Percentiles rank a stretch among this genome's conserved stretches.
Evolutionary conservation across 1,284 basidiomycete genomes (phyloP).

Genomic region (Cutaneotrichosporon spelunceum): DNA sequence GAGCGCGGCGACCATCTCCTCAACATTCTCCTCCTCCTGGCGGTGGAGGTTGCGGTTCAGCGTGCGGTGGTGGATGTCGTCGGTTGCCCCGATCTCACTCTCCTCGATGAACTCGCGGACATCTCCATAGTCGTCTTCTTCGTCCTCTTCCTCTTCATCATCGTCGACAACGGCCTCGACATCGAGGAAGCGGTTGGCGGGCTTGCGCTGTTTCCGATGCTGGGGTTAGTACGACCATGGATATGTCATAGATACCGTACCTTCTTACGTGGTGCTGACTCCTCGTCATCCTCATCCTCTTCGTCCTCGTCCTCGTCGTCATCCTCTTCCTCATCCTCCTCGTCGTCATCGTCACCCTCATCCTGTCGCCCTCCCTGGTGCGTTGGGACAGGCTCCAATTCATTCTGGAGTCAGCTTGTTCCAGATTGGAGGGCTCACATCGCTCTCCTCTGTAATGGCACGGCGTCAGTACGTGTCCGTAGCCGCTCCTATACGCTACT

Average conservation of each 20-base stretch:
- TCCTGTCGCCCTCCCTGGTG: constrained; percentile 32
- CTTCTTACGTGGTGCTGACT: constrained; percentile 10
- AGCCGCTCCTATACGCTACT: constrained; percentile 8
- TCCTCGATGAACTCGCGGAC: constrained; percentile 72
- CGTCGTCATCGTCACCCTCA: constrained; percentile 55
- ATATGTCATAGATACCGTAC: constrained; percentile 9
- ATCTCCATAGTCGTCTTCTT: constrained; percentile 69
- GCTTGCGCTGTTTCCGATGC: constrained; percentile 48
- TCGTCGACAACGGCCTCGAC: constrained; percentile 90
- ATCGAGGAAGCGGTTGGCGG: constrained; percentile 83
- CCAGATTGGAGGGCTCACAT: constrained; percentile 21
- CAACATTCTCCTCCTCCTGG: constrained; percentile 76
- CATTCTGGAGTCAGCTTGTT: constrained; percentile 15
- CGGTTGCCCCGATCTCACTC: constrained; percentile 63
- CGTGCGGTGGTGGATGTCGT: constrained; percentile 62
- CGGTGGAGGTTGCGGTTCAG: constrained; percentile 73
- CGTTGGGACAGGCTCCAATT: constrained; percentile 28
- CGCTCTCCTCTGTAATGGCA: constrained; percentile 23
- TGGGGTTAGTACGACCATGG: constrained; percentile 8
- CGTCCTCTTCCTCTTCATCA: constrained; percentile 93
- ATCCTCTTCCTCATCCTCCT: constrained; percentile 60
- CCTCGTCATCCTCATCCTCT: constrained; percentile 22
- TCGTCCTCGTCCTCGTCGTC: constrained; percentile 51
- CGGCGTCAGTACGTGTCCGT: not conserved
- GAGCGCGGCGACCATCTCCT: constrained; percentile 79